A percentile compares a stretch with the other conserved stretches of the same genome.
phyloP scores from a whole-genome alignment of 1,139 yeast species.

The Suhomyces yuchorum region DNA sequence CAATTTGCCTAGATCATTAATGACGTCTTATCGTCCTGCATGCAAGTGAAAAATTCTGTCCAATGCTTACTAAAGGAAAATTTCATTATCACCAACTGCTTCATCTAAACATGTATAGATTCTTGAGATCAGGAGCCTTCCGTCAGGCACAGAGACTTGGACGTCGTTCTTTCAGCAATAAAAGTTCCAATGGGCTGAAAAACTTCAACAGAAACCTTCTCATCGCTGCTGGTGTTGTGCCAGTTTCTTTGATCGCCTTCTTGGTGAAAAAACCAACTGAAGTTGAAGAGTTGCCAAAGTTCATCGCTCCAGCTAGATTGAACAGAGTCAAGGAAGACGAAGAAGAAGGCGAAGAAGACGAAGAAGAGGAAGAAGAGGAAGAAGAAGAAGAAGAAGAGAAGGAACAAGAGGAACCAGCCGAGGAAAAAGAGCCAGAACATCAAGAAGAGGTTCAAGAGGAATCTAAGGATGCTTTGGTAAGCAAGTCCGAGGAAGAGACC shows the following conservation, averaged over 20 bases:
- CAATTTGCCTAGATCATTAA: neutral
- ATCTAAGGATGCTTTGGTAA: neutral
- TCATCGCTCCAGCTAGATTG: conserved; percentile 15
- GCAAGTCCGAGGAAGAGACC: neutral
- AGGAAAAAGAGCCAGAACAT: conserved; percentile 8
- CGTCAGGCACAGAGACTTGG: conserved; percentile 18
- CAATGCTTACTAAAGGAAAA: conserved; percentile 11
- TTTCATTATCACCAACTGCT: conserved; percentile 2
- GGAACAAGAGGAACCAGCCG: conserved; percentile 16
- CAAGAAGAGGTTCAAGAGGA: conserved; percentile 7
- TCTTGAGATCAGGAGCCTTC: conserved; percentile 14
- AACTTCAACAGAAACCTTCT: conserved; percentile 15
- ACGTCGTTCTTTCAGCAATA: conserved; percentile 17
- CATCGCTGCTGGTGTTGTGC: conserved; percentile 19
- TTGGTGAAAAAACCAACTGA: conserved; percentile 15
- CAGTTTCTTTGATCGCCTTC: conserved; percentile 16
- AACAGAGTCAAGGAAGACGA: conserved; percentile 13
- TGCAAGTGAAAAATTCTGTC: conserved; percentile 1
- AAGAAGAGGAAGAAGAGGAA: conserved; percentile 16
- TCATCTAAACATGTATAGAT: conserved; percentile 16
- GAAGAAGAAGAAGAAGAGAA: conserved; percentile 13
- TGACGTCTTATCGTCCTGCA: conserved; percentile 7
- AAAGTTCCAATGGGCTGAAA: conserved; percentile 9
- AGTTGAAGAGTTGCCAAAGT: conserved; percentile 8
- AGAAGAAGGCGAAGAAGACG: conserved; percentile 16